Conservation (phyloP, 2,329 filamentous ascomycete genomes). For the Colletotrichum sp. region DNA sequence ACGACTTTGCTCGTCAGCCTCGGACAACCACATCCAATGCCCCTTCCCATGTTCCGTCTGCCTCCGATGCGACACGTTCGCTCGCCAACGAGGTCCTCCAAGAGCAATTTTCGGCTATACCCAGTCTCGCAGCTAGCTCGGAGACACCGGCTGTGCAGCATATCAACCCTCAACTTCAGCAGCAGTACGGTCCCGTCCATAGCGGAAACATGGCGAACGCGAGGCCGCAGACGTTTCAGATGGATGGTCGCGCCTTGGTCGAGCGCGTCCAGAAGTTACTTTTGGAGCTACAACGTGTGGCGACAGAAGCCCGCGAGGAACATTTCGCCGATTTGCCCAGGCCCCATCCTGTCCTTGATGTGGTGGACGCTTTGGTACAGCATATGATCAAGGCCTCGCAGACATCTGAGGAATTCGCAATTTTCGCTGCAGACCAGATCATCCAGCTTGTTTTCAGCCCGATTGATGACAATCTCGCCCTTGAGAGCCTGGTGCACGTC, state of each 20-base stretch:
- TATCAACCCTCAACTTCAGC: conserved; percentile 56
- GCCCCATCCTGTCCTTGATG: conserved; percentile 64
- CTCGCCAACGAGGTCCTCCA: conserved; percentile 69
- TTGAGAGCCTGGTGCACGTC: conserved; percentile 68
- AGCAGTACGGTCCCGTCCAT: conserved; percentile 61
- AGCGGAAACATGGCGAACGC: conserved; percentile 50
- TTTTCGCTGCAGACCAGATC: conserved; percentile 65
- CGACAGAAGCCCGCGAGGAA: conserved; percentile 59
- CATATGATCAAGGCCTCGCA: conserved; percentile 68
- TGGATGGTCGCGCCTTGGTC: conserved; percentile 57
- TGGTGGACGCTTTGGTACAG: conserved; percentile 65
- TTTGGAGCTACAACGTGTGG: conserved; percentile 59
- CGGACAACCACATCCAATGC: conserved; percentile 64
- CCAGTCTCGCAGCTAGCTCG: conserved; percentile 61
- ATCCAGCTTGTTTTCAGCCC: conserved; percentile 60
- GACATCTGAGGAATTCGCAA: conserved; percentile 63
- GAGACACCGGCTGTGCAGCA: conserved; percentile 61
- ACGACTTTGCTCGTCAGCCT: conserved; percentile 90
- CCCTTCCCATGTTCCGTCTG: conserved; percentile 59
- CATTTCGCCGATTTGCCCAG: conserved; percentile 65
- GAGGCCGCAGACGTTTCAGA: conserved; percentile 49
- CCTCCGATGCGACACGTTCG: conserved; percentile 65
- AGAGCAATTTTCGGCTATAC: conserved; percentile 64
- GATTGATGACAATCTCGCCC: conserved; percentile 58
- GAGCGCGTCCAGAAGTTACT: conserved; percentile 65